These are phyloP conservation scores for Ophidiomyces ophidiicola DNA, from an alignment of 2,329 filamentous ascomycete genomes.

Conservation along the genomic window DNA sequence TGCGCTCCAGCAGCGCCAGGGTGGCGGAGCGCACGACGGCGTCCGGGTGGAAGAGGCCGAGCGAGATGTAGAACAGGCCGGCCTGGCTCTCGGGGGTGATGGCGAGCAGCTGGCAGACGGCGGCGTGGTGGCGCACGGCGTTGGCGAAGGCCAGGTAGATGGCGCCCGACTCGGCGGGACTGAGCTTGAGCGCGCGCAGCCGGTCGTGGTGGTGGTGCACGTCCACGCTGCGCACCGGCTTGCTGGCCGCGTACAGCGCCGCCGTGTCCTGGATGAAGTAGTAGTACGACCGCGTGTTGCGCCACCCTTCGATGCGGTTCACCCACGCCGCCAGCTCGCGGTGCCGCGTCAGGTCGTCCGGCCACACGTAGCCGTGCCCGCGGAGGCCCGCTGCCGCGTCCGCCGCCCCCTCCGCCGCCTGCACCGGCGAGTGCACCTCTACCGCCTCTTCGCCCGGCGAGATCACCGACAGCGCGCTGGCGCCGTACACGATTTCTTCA, in stretches of 20 bases:
- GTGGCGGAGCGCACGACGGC: slow-evolving; percentile 64
- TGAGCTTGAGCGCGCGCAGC: slow-evolving; percentile 67
- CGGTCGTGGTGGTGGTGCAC: slow-evolving; percentile 88
- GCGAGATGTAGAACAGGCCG: slow-evolving; percentile 77
- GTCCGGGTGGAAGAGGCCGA: slow-evolving; percentile 86
- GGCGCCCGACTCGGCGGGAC: slow-evolving; percentile 61
- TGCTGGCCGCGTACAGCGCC: slow-evolving; percentile 28
- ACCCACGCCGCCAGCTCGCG: slow-evolving; percentile 85
- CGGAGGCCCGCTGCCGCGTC: too few relatives aligned
- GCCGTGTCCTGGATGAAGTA: slow-evolving; percentile 70
- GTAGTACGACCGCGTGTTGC: slow-evolving; percentile 89
- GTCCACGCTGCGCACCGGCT: slow-evolving; percentile 43
- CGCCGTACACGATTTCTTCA: slow-evolving; percentile 89
- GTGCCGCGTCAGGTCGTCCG: slow-evolving; percentile 65
- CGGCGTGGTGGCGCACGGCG: slow-evolving; percentile 66
- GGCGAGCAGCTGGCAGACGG: slow-evolving; percentile 70
- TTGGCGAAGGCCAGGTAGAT: slow-evolving; percentile 73
- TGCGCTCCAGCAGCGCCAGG: slow-evolving; percentile 66
- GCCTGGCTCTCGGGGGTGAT: slow-evolving; percentile 76
- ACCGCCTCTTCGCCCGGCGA: slow-evolving; percentile 56
- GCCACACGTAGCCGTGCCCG: slow-evolving; percentile 93
- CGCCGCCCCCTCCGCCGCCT: slow-evolving; percentile 25
- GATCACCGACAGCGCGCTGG: slow-evolving; percentile 69
- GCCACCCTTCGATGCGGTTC: slow-evolving; percentile 89
- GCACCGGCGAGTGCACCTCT: slow-evolving; percentile 26